Base-by-base conservation (phyloP, 169 alveolate genomes). In the Plasmodium gonderi region DNA sequence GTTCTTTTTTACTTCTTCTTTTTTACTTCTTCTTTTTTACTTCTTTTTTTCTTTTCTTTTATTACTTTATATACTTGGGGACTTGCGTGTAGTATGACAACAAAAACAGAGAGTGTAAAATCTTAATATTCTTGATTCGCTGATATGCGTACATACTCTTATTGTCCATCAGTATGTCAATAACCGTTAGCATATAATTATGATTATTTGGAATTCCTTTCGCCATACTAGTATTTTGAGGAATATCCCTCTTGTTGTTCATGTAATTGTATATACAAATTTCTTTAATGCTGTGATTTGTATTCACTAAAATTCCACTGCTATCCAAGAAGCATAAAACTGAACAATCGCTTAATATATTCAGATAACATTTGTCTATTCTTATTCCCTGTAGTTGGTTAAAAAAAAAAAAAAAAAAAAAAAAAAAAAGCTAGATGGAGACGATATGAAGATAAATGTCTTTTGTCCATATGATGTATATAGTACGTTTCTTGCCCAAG, bases 131-230 rank as follows among this genome's bases (percentile, higher is more conserved):
- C 38, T 83, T 42, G 14, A 83, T 83, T 45, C 92, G 40, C 44
- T 83, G 92, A 33, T 83, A 83, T 3, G 92, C 92, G 12, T 83
- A 83, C 92, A 83, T 83, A 60, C 92, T 83, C 65, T 72, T 83
- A 14, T 83, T 83, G 40, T 83, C 92, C 92, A 83, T 83, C 8
- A 83, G 77, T 33, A 83, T 72, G 29, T 83, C 92, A 49, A 83
- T 83, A 3, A 83, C 65, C 6, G 92, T 83, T 12, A 83, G 75
- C 2, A 83, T 69, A 33, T 83, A 69, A 42, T 83, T 83, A 60
- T 83, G 54, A 60, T 83, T 36, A 29, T 31, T 83, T n/a, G 44
- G 79, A 2, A 72, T 11, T 8, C 44, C 44, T 20, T 83, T 83
- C 79, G 2, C 26, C 72, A 83, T 36, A 3, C 31, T 31, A 23